Percentiles rank a stretch among this genome's conserved stretches.
Conservation (phyloP, 306 rosid species). For the Castanopsis chinensis region DNA sequence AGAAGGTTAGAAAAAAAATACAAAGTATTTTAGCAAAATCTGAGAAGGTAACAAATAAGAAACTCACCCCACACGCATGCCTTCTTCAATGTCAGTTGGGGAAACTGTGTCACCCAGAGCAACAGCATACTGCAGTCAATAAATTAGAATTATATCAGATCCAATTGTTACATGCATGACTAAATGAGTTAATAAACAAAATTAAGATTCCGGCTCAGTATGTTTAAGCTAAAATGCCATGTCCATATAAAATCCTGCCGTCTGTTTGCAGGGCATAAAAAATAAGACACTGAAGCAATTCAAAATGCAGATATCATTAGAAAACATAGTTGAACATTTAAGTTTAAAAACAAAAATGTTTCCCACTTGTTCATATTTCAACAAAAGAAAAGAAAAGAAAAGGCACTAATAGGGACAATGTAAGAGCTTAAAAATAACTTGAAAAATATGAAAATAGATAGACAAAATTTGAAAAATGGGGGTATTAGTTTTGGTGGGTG, state of each 20-base stretch:
- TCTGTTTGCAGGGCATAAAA: neutral
- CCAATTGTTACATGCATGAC: neutral
- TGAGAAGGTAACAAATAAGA: neutral
- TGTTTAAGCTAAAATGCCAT: neutral
- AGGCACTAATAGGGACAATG: neutral
- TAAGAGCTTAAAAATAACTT: neutral
- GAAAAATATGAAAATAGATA: neutral
- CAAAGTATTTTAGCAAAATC: neutral
- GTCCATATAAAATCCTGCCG: neutral
- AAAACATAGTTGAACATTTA: neutral
- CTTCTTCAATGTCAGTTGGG: slow-evolving; percentile 98
- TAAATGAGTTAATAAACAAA: neutral
- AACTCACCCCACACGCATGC: slow-evolving; percentile 98
- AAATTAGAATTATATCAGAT: slow-evolving; percentile 33
- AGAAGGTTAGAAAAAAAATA: neutral
- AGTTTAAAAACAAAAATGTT: neutral
- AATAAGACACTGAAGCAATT: neutral
- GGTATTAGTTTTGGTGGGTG: neutral
- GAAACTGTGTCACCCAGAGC: slow-evolving; percentile 99
- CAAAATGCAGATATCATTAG: neutral
- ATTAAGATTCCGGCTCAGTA: neutral
- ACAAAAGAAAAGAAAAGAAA: neutral
- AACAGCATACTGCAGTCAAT: slow-evolving; percentile 77
- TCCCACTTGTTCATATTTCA: neutral
- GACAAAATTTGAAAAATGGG: neutral